Evolutionary conservation across 2,329 filamentous ascomycete species (phyloP).

Genomic region (Byssochlamys sp.): DNA sequence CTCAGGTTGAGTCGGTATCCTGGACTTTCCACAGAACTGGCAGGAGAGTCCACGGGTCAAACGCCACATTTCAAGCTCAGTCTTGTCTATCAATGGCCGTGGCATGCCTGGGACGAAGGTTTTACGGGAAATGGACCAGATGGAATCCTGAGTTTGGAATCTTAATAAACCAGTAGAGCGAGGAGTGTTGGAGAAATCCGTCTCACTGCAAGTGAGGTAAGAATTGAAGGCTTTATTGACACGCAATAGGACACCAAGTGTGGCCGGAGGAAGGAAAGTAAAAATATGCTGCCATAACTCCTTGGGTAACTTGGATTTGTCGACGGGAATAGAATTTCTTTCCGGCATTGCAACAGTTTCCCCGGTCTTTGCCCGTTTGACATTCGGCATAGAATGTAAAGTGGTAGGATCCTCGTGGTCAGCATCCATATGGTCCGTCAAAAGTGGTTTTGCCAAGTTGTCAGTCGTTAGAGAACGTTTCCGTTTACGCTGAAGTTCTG

Average conservation of each 20-base stretch:
- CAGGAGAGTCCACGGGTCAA: conserved; percentile 55
- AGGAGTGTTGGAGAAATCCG: conserved; percentile 18
- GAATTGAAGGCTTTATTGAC: conserved; percentile 59
- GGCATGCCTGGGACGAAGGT: conserved; percentile 59
- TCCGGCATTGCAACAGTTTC: neutral
- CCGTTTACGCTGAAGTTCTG: conserved; percentile 7
- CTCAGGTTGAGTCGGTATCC: conserved; percentile 13
- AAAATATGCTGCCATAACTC: conserved; percentile 65
- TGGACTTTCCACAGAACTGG: conserved; percentile 54
- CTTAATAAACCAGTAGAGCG: conserved; percentile 21
- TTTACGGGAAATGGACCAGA: conserved; percentile 64
- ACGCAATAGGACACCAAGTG: conserved; percentile 55
- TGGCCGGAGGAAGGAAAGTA: conserved; percentile 53
- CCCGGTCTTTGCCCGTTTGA: conserved; percentile 11
- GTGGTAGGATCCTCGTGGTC: neutral
- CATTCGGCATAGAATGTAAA: neutral
- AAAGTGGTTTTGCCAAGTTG: neutral
- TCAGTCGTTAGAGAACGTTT: conserved; percentile 3
- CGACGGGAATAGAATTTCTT: conserved; percentile 4
- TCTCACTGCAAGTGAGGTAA: conserved; percentile 46
- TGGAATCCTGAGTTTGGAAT: conserved; percentile 49
- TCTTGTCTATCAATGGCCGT: conserved; percentile 53
- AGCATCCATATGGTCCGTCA: neutral
- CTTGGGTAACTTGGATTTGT: conserved; percentile 40
- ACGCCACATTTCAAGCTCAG: conserved; percentile 69